Percentiles rank a stretch among this genome's conserved stretches.
Evolutionary conservation across 768 basidiomycete genomes (phyloP).

Genomic region (Paxillus rubicundulus): DNA sequence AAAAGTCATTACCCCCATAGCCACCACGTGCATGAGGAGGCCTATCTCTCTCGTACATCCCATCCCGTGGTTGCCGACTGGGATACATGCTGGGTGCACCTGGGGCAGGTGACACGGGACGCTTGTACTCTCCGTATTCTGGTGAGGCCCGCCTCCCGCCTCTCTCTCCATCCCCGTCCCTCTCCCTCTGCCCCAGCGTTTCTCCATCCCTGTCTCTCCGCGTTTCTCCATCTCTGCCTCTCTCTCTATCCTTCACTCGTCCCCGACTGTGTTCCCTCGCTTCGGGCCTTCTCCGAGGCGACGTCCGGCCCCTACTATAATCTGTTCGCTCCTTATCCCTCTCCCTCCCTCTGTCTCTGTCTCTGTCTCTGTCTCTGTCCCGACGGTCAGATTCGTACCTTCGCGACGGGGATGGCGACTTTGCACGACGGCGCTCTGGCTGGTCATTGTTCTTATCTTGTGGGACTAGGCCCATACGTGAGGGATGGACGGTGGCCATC

Average conservation of each 20-base stretch:
- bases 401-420: conserved; percentile 45
- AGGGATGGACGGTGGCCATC: conserved; percentile 78
- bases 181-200: too few species aligned
- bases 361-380: conserved; percentile 26
- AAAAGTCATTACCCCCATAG: conserved; percentile 45
- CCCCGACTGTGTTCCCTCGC: conserved; percentile 20
- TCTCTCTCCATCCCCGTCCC: conserved; percentile 9
- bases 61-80: conserved; percentile 25
- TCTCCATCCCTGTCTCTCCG: conserved; percentile 19
- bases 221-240: conserved; percentile 22
- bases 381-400: conserved; percentile 13
- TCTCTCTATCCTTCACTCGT: conserved; percentile 19
- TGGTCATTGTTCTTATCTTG: conserved; percentile 30
- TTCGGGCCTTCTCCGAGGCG: conserved; percentile 3
- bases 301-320: too few species aligned
- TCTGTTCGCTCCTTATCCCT: conserved; percentile 12
- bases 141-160: conserved; percentile 49
- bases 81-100: conserved; percentile 57
- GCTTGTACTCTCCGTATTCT: conserved; percentile 57
- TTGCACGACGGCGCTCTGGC: conserved; percentile 26
- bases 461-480: conserved; percentile 65
- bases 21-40: conserved; percentile 29
- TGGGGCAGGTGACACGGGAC: conserved; percentile 40
- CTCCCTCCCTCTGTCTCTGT: conserved; percentile 18
- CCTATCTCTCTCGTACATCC: conserved; percentile 21